A percentile compares a stretch with the other conserved stretches of the same genome.
Conservation (phyloP, 306 rosid genomes). For the Mimosa pudica region DNA sequence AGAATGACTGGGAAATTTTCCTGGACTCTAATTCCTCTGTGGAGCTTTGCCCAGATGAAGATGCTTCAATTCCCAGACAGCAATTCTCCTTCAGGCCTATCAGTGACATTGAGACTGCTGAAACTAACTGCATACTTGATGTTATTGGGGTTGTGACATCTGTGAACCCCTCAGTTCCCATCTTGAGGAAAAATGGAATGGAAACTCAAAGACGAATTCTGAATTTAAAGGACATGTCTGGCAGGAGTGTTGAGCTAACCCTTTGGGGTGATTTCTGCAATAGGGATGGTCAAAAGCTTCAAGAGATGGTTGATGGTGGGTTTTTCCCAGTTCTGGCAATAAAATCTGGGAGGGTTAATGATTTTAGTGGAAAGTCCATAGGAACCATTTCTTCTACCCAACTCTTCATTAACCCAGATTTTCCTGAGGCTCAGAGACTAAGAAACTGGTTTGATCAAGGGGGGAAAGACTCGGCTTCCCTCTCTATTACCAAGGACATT, state of each 20-base stretch:
- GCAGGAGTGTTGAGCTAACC: slow-evolving; percentile 80
- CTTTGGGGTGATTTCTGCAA: slow-evolving; percentile 98
- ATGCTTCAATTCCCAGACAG: slow-evolving; percentile 87
- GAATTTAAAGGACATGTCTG: slow-evolving; percentile 81
- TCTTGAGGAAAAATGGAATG: slow-evolving; percentile 96
- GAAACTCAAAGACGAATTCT: slow-evolving; percentile 89
- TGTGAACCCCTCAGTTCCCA: slow-evolving; percentile 87
- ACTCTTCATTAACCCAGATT: slow-evolving; percentile 85
- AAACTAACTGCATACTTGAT: slow-evolving; percentile 77
- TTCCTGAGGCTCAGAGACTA: slow-evolving; percentile 64
- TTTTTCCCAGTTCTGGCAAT: slow-evolving; percentile 78
- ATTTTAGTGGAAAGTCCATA: slow-evolving; percentile 88
- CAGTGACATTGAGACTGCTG: slow-evolving; percentile 78
- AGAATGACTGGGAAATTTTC: slow-evolving; percentile 94
- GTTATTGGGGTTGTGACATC: slow-evolving; percentile 78
- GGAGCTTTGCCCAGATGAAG: slow-evolving; percentile 89
- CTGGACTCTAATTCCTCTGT: slow-evolving; percentile 77
- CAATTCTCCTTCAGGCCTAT: slow-evolving; percentile 84
- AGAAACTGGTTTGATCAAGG: slow-evolving; percentile 82
- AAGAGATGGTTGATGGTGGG: slow-evolving; percentile 69
- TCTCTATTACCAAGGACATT: slow-evolving; percentile 78
- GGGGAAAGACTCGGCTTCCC: slow-evolving; percentile 68
- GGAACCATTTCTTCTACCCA: slow-evolving; percentile 90
- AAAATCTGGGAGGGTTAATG: slow-evolving; percentile 88
- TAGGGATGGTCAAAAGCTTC: slow-evolving; percentile 87